Evolutionary conservation across 495 filamentous ascomycete genomes (phyloP).

Genomic region (Bathelium albidoporum): DNA sequence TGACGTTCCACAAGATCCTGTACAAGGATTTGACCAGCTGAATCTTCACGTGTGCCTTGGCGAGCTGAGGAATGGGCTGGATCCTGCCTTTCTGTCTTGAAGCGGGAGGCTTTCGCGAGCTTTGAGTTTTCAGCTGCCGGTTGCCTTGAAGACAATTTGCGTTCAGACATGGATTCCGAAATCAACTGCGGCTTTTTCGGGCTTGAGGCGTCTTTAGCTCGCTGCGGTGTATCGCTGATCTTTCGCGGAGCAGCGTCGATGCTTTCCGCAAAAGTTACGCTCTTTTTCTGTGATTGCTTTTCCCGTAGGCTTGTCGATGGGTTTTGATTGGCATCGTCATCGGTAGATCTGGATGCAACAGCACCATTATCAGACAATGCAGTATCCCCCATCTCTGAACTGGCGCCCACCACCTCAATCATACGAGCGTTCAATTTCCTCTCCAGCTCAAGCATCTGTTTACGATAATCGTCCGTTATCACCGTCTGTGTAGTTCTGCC

Average conservation of each 20-base stretch:
- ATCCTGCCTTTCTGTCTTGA: slow-evolving; percentile 21
- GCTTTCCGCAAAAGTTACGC: slow-evolving; percentile 62
- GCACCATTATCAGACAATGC: slow-evolving; percentile 14
- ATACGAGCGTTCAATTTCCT: slow-evolving; percentile 27
- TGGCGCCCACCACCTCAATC: slow-evolving; percentile 31
- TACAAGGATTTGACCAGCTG: slow-evolving; percentile 48
- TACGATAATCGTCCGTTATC: slow-evolving; percentile 60
- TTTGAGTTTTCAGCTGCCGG: slow-evolving; percentile 6
- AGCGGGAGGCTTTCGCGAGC: slow-evolving; percentile 22
- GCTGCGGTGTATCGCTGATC: slow-evolving; percentile 5
- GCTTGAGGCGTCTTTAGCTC: no score
- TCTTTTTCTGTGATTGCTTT: slow-evolving; percentile 45
- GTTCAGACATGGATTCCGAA: slow-evolving; percentile 21
- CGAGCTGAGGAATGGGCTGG: neutral
- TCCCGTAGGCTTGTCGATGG: slow-evolving; percentile 12
- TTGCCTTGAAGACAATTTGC: slow-evolving; percentile 9
- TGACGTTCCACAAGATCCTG: slow-evolving; percentile 53
- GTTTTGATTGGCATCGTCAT: slow-evolving; percentile 4
- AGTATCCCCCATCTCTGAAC: slow-evolving; percentile 14
- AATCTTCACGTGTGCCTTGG: slow-evolving; percentile 36
- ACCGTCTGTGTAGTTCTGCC: slow-evolving; percentile 55
- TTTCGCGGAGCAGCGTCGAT: slow-evolving; percentile 50
- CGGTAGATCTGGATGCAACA: slow-evolving; percentile 21
- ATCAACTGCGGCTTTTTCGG: no score
- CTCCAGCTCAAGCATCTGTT: slow-evolving; percentile 34